Conservation (phyloP, 192 early-diverging fungal species). For the Ambispora gerdemannii region DNA sequence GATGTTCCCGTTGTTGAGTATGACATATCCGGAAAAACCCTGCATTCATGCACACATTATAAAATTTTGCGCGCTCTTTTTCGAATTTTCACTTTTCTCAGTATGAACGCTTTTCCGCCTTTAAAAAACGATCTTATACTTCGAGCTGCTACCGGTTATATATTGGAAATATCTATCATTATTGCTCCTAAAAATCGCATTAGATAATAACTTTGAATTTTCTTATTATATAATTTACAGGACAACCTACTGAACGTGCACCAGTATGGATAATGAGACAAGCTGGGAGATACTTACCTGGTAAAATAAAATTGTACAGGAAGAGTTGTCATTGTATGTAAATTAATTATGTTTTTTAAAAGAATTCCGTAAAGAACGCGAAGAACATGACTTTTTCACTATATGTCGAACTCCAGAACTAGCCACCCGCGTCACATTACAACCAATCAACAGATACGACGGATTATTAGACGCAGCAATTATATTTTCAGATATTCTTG, state of each 20-base stretch:
- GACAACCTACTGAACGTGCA: conserved; percentile 68
- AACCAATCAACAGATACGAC: conserved; percentile 91
- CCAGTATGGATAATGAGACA: conserved; percentile 99
- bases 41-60: no score
- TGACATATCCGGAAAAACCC: no score
- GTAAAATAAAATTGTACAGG: no score
- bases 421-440: conserved; percentile 91
- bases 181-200: background rate
- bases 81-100: no score
- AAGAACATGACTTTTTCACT: conserved; percentile 89
- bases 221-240: conserved; percentile 26
- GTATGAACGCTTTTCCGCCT: conserved; percentile 63
- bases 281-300: conserved; percentile 94
- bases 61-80: no score
- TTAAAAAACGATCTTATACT: conserved; percentile 92
- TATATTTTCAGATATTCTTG: conserved; percentile 98
- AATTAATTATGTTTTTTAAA: no score
- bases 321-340: no score
- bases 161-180: conserved; percentile 29
- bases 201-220: background rate
- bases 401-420: conserved; percentile 91
- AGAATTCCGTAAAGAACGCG: conserved; percentile 87
- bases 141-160: conserved; percentile 73
- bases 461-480: conserved; percentile 93
- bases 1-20: no score